phyloP scores from a whole-genome alignment of 2,329 filamentous ascomycete species.

The Verticillium zaregamsianum region DNA sequence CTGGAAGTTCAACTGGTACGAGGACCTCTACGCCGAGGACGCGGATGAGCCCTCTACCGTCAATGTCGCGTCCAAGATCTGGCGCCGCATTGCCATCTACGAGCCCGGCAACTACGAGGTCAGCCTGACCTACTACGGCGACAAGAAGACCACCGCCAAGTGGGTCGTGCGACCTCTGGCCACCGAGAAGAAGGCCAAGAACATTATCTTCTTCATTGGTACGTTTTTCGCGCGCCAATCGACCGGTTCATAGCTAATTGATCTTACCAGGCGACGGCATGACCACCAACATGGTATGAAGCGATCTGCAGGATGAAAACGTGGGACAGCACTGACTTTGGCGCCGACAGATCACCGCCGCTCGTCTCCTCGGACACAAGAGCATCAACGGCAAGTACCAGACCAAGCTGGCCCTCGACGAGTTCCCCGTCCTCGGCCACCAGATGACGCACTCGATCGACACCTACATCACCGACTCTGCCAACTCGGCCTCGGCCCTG shows the following conservation, averaged over 20 bases:
- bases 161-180: slow-evolving; percentile 73
- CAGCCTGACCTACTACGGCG: slow-evolving; percentile 70
- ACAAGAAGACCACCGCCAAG: slow-evolving; percentile 65
- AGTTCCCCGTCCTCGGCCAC: slow-evolving; percentile 81
- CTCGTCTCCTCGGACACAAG: slow-evolving; percentile 76
- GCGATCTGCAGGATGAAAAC: background rate
- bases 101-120: slow-evolving; percentile 78
- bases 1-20: slow-evolving; percentile 83
- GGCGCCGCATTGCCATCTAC: slow-evolving; percentile 69
- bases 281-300: slow-evolving; percentile 64
- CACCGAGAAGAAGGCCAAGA: slow-evolving; percentile 72
- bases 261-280: slow-evolving; percentile 44
- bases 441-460: slow-evolving; percentile 88
- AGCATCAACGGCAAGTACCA: slow-evolving; percentile 82
- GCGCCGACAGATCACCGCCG: slow-evolving; percentile 59
- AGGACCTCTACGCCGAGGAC: slow-evolving; percentile 77
- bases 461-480: slow-evolving; percentile 80
- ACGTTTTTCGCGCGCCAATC: slow-evolving; percentile 14
- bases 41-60: slow-evolving; percentile 66
- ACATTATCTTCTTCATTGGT: slow-evolving; percentile 81
- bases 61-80: slow-evolving; percentile 76
- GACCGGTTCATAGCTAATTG: background rate
- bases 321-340: background rate
- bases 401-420: slow-evolving; percentile 69
- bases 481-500: slow-evolving; percentile 77